Conservation (phyloP, 2,329 filamentous ascomycete species). For the Septoria petroselini region DNA sequence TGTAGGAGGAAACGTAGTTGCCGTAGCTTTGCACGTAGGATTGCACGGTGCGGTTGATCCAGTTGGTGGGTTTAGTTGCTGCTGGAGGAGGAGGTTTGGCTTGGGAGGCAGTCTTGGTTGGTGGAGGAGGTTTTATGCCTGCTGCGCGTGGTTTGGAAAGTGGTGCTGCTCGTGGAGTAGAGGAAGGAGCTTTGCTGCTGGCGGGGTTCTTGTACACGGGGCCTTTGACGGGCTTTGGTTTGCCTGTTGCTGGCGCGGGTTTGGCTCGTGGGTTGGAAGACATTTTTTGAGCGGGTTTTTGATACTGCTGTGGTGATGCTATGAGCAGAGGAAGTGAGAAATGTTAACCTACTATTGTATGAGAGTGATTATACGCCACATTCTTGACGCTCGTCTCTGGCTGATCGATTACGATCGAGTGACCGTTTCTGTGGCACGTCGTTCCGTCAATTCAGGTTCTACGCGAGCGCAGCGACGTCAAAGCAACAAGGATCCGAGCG, state of each 20-base stretch:
- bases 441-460: slow-evolving; percentile 11
- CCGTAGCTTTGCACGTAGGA: slow-evolving; percentile 45
- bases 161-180: slow-evolving; percentile 10
- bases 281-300: slow-evolving; percentile 13
- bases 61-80: slow-evolving; percentile 38
- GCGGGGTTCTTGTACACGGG: slow-evolving; percentile 20
- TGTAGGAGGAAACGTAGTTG: slow-evolving; percentile 44
- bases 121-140: slow-evolving; percentile 13
- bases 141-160: slow-evolving; percentile 12
- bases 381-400: slow-evolving; percentile 7
- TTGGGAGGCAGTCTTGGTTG: slow-evolving; percentile 1
- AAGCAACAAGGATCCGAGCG: slow-evolving; percentile 3
- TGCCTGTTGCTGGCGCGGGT: slow-evolving; percentile 11
- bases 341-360: background rate
- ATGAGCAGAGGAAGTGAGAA: background rate
- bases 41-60: slow-evolving; percentile 47
- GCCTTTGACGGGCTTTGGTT: slow-evolving; percentile 14
- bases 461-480: slow-evolving; percentile 5
- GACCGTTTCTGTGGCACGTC: slow-evolving; percentile 9
- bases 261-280: slow-evolving; percentile 17
- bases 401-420: slow-evolving; percentile 10
- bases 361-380: background rate
- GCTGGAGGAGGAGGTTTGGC: slow-evolving; percentile 13
- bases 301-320: background rate
- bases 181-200: slow-evolving; percentile 10